Base-by-base conservation (phyloP, 495 filamentous ascomycete species). In the Cairneyella variabilis region DNA sequence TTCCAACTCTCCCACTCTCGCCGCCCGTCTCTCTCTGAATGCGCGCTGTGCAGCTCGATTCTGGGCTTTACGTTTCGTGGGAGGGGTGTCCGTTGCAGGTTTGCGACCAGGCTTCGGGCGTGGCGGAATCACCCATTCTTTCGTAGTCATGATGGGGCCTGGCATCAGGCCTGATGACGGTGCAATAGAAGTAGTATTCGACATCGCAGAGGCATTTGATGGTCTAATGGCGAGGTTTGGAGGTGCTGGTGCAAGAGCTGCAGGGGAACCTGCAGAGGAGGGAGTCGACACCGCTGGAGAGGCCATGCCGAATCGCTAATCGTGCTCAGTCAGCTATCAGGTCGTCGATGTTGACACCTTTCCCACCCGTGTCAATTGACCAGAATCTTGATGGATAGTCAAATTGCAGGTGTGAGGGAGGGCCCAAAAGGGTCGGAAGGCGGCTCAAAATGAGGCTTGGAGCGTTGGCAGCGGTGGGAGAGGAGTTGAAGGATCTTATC, bases 21-120 rank as follows among this genome's bases (percentile, higher is more conserved):
- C 88, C 2, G 89, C 90, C 53, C 90, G 74, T 28, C 90, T 74
- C 66, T 97, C 91, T n/a, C 91, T 78, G 64, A 96, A 96, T 2
- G 88, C 89, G 53, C 91, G 76, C 70, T 97, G 91, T 12, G 91
- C 91, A n/a, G 88, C 88, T 36, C 91, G 78, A 67, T 97, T 97
- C 65, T 97, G 91, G 0, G 88, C 89, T 69, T 95, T 95, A 51
- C 91, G 83, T 66, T 95, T 93, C 32, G 90, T 95, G 2, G 89
- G 89, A 11, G 90, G 90, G 3, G 88, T 90, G 62, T 97, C 90
- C 12, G 86, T 91, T 18, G 91, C 89, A 9, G 91, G 91, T 67
- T 96, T 96, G 46, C 91, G 81, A 30, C 91, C 91, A n/a, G 91
- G 91, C 75, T 93, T 93, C 22, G 90, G 90, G 42, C 89, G 80